Percentiles rank a stretch among this genome's conserved stretches.
These are phyloP conservation scores for Gossypioides kirkii DNA, from an alignment of 345 rosid genomes.

Conservation along the genomic window DNA sequence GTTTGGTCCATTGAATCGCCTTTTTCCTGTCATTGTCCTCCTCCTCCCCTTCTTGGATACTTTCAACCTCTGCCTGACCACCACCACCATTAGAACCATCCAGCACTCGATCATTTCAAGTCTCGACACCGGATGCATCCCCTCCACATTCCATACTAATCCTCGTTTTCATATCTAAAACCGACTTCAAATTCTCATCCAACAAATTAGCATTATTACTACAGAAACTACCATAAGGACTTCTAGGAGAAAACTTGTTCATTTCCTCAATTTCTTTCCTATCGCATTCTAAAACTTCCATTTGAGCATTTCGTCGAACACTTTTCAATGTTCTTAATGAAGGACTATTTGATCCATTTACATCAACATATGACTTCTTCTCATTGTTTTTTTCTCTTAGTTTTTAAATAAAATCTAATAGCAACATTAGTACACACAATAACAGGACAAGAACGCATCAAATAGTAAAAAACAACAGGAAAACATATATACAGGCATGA, in stretches of 20 bases:
- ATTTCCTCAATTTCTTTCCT: conserved; percentile 20
- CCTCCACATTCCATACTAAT: neutral
- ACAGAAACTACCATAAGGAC: conserved; percentile 23
- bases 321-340: conserved; percentile 33
- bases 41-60: conserved; percentile 28
- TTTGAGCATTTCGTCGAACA: conserved; percentile 41
- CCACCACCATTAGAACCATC: conserved; percentile 13
- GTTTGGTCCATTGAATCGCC: conserved; percentile 72
- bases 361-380: conserved; percentile 6
- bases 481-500: conserved; percentile 42
- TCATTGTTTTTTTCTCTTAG: conserved; percentile 16
- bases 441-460: conserved; percentile 48
- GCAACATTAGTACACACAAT: conserved; percentile 28
- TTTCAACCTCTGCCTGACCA: conserved; percentile 30
- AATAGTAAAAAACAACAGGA: conserved; percentile 49
- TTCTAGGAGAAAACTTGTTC: conserved; percentile 15
- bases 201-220: conserved; percentile 19
- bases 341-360: conserved; percentile 21
- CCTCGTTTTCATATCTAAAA: neutral
- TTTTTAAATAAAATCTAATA: conserved; percentile 22
- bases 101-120: conserved; percentile 13
- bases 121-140: conserved; percentile 13
- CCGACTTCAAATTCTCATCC: conserved; percentile 13
- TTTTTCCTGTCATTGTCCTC: conserved; percentile 30
- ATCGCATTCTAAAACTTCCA: conserved; percentile 31